phyloP scores from a whole-genome alignment of 495 filamentous ascomycete species.

The Pyrenula massariospora region DNA sequence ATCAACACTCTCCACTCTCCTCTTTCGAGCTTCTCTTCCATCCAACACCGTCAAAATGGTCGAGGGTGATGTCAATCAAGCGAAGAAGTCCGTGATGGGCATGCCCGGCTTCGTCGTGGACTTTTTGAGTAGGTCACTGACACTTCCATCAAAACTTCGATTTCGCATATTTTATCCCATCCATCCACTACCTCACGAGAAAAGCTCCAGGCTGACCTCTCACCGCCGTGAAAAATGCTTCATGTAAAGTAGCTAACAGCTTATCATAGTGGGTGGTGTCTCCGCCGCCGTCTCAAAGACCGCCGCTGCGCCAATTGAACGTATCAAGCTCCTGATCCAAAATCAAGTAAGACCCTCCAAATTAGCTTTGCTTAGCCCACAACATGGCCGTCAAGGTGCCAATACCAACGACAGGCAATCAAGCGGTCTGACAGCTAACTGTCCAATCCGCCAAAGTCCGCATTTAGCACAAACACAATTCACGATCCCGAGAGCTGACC shows the following conservation, averaged over 20 bases:
- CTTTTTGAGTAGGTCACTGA: conserved; percentile 81
- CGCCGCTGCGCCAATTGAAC: conserved; percentile 98
- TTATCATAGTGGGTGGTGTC: conserved; percentile 86
- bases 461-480: too few relatives aligned
- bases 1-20: conserved; percentile 17
- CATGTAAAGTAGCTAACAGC: conserved; percentile 18
- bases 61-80: conserved; percentile 33
- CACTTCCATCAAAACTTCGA: conserved; percentile 4
- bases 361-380: not conserved
- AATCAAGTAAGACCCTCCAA: conserved; percentile 74
- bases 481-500: not conserved
- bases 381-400: too few relatives aligned
- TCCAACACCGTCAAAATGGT: conserved; percentile 36
- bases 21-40: conserved; percentile 4
- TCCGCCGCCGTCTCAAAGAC: conserved; percentile 99
- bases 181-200: not conserved
- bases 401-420: too few relatives aligned
- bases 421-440: too few relatives aligned
- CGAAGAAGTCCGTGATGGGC: conserved; percentile 76
- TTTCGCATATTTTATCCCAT: not conserved
- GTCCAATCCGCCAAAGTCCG: too few relatives aligned
- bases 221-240: not conserved
- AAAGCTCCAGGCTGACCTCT: not conserved
- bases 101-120: conserved; percentile 69
- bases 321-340: conserved; percentile 99